These are phyloP conservation scores for Eleusine coracana DNA, from an alignment of 176 grass and related monocot genomes.

Conservation along the genomic window DNA sequence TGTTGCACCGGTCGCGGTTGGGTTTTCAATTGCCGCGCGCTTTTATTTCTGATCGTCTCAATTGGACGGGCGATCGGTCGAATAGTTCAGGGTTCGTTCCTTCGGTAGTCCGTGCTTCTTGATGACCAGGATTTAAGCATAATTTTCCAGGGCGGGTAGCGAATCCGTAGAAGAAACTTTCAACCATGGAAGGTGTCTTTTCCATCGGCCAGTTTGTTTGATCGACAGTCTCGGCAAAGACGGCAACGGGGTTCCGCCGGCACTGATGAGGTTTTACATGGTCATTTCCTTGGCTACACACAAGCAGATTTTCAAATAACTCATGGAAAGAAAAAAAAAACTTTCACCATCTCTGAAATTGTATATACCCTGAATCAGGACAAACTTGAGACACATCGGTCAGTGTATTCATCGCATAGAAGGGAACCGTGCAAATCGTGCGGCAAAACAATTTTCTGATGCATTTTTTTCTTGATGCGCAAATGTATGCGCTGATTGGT, in stretches of 20 bases:
- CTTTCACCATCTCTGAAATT: not conserved
- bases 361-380: not conserved
- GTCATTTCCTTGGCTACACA: not conserved
- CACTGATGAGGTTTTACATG: no score
- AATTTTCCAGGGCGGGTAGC: not conserved
- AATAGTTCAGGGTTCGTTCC: not conserved
- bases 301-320: not conserved
- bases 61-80: not conserved
- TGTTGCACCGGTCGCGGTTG: slow-evolving; percentile 17
- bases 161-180: not conserved
- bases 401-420: not conserved
- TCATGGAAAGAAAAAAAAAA: not conserved
- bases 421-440: not conserved
- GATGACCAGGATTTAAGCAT: not conserved
- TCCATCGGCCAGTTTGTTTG: not conserved
- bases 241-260: not conserved
- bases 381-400: not conserved
- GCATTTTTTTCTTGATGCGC: no score
- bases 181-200: not conserved
- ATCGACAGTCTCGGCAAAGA: not conserved
- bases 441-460: not conserved
- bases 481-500: not conserved
- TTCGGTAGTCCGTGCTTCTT: not conserved
- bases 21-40: not conserved
- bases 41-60: not conserved